Percentiles rank a stretch among this genome's conserved stretches.
These are phyloP conservation scores for Rubroboletus satanas DNA, from an alignment of 768 basidiomycete genomes.

Conservation along the genomic window DNA sequence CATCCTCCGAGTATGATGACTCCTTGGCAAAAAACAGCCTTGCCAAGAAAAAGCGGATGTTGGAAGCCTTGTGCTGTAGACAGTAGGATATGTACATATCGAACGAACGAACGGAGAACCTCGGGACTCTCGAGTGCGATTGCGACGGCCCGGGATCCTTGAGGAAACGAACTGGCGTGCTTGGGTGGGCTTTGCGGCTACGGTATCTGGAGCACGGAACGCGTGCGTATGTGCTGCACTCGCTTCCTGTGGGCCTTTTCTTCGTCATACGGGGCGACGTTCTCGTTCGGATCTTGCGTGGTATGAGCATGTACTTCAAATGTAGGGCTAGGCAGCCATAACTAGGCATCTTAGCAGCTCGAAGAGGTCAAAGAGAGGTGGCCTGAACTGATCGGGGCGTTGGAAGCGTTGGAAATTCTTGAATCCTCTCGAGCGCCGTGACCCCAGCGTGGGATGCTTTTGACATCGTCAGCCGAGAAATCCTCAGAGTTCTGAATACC, in stretches of 20 bases:
- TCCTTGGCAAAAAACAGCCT: background rate
- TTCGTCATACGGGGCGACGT: background rate
- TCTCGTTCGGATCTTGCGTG: background rate
- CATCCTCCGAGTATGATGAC: background rate
- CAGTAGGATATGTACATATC: background rate
- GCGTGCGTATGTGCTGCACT: background rate
- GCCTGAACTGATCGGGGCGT: background rate
- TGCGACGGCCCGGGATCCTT: background rate
- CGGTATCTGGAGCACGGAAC: background rate
- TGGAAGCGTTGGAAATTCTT: background rate
- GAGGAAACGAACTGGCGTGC: background rate
- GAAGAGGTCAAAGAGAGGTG: background rate
- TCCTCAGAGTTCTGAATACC: background rate
- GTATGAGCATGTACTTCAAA: background rate
- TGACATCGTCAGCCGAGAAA: background rate
- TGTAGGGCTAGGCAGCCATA: background rate
- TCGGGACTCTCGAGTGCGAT: background rate
- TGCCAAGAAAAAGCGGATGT: background rate
- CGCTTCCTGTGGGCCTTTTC: background rate
- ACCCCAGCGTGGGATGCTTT: background rate
- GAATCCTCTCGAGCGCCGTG: background rate
- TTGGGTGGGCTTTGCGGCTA: background rate
- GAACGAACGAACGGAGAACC: background rate
- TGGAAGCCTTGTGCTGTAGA: background rate
- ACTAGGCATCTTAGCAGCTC: background rate